Conservation (phyloP, 169 alveolate species). For the Babesia sp. region DNA sequence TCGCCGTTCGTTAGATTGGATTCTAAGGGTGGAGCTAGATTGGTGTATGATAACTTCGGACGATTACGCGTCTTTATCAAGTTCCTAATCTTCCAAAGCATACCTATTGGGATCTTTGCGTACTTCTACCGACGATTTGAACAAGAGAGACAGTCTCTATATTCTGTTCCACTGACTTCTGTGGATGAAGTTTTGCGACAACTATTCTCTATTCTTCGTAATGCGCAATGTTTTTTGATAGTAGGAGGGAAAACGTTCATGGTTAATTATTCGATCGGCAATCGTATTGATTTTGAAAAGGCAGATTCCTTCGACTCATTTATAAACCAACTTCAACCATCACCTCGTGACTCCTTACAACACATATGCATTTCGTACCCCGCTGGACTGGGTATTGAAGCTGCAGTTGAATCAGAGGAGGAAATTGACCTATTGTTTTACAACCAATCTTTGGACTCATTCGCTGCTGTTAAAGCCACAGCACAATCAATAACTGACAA, state of each 20-base stretch:
- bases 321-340: constrained; percentile 3
- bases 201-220: constrained; percentile 9
- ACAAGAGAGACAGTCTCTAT: constrained; percentile 3
- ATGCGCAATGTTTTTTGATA: constrained; percentile 13
- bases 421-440: background rate
- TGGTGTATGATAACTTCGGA: constrained; percentile 41
- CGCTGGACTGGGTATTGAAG: background rate
- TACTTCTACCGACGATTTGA: constrained; percentile 32
- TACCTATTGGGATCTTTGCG: constrained; percentile 32
- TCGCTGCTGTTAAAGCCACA: background rate
- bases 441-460: constrained; percentile 28
- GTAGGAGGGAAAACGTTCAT: background rate
- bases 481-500: background rate
- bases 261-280: constrained; percentile 29
- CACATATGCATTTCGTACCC: constrained; percentile 12
- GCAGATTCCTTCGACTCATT: constrained; percentile 21
- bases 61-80: constrained; percentile 41
- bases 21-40: constrained; percentile 11
- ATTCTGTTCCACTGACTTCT: constrained; percentile 8
- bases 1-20: constrained; percentile 10
- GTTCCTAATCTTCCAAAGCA: constrained; percentile 40
- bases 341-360: constrained; percentile 9
- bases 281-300: background rate
- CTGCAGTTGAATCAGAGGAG: background rate
- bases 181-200: constrained; percentile 35